Evolutionary conservation across 1,139 yeast species (phyloP), one percentile per base, ranked within the genome.

Genomic region (Pichia inconspicua): DNA sequence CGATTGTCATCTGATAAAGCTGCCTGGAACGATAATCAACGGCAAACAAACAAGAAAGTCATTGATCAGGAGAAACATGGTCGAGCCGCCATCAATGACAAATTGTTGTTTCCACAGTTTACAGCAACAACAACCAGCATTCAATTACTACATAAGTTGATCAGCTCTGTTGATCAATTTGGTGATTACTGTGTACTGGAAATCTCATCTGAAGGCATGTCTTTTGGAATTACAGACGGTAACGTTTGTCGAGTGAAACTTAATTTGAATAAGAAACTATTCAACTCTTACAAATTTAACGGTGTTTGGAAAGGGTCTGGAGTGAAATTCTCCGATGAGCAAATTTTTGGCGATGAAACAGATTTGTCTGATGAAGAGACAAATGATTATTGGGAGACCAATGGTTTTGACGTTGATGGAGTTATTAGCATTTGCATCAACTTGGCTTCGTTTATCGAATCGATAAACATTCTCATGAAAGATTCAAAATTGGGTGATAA

Each of bases 361-460:
- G 51, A 49, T 37, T 38, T 43, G 6, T 41, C 50, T 1, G 50
- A 50, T 17, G 44, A 42, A 35, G 43, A 38, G 27, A 17, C 40
- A 45, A 12, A 27, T 12, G 55, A 53, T 6, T 52, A 47, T 22
- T 47, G 47, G 10, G 55, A 46, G 8, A 51, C 30, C 4, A 47
- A 49, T 19, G 45, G 44, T 6, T 40, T 45, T 25, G 50, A 45
- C 35, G 19, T 25, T 6, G 43, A 41, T 19, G 48, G 45, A 7
- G 49, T 48, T 56, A 62, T 54, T 49, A 68, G 47, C 55, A 66
- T 51, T 55, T 50, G 54, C 37, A 42, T 75, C 2, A 74, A 74
- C 54, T 57, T 74, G 11, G 63, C 63, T 30, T 72, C 75, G 22
- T 60, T 75, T 6, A 60, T 74, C 25, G 78, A 75, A 53, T 72